These are phyloP conservation scores for Pseudogymnoascus sp. DNA, from an alignment of 2,329 filamentous ascomycete species.

Conservation along the genomic window DNA sequence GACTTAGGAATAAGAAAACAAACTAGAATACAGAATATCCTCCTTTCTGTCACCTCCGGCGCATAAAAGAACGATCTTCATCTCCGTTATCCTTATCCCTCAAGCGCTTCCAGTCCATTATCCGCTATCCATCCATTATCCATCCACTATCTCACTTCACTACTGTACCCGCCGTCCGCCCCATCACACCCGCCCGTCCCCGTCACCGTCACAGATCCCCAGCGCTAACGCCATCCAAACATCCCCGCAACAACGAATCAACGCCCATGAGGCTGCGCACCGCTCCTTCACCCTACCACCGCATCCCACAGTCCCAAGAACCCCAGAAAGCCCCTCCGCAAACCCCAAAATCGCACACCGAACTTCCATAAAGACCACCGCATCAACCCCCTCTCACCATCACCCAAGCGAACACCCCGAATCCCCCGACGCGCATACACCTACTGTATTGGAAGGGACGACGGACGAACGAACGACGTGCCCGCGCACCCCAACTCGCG, in stretches of 20 bases:
- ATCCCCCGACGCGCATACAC: not conserved
- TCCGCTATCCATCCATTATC: not conserved
- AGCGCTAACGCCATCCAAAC: not conserved
- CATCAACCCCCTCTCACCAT: not conserved
- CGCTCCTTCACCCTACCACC: not conserved
- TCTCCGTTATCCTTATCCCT: not conserved
- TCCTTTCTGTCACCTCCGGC: not conserved
- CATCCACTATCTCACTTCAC: not conserved
- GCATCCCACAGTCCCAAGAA: not conserved
- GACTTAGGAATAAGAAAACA: not conserved
- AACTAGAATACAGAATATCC: not conserved
- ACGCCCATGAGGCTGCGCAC: not conserved
- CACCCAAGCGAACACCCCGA: not conserved
- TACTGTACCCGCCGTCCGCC: constrained; percentile 1
- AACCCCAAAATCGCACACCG: not conserved
- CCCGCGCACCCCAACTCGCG: not conserved
- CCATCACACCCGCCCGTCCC: not conserved
- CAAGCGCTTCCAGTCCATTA: not conserved
- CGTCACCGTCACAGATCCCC: not conserved
- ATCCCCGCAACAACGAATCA: constrained; percentile 2
- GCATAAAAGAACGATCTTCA: not conserved
- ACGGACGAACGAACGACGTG: not conserved
- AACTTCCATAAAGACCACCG: not conserved
- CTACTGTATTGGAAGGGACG: not conserved
- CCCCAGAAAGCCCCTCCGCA: not conserved